These are phyloP conservation scores for Endogone sp. DNA, from an alignment of 192 early-diverging fungal genomes.

Conservation along the genomic window DNA sequence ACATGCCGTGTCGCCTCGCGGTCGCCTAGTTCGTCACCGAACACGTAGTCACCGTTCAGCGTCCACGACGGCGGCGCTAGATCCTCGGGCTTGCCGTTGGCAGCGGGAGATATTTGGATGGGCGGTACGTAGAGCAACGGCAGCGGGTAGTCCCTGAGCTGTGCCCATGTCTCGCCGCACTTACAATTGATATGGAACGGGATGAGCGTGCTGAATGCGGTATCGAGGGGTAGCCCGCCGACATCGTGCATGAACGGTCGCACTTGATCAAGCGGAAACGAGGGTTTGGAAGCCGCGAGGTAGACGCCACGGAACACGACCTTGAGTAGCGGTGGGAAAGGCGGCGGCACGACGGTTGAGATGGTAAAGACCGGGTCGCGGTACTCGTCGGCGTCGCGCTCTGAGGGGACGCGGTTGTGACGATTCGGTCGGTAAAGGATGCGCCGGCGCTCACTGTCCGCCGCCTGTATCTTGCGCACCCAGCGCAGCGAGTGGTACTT, in stretches of 20 bases:
- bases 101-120: not conserved
- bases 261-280: slow-evolving; percentile 28
- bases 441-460: not conserved
- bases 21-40: slow-evolving; percentile 35
- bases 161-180: slow-evolving; percentile 27
- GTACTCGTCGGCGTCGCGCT: not conserved
- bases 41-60: slow-evolving; percentile 33
- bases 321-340: slow-evolving; percentile 25
- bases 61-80: slow-evolving; percentile 15
- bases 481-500: slow-evolving; percentile 30
- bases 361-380: slow-evolving; percentile 14
- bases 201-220: slow-evolving; percentile 26
- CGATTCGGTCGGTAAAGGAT: not conserved
- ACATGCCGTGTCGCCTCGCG: slow-evolving; percentile 21
- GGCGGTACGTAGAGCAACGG: slow-evolving; percentile 35
- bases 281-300: slow-evolving; percentile 15
- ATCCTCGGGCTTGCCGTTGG: not conserved
- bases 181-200: slow-evolving; percentile 35
- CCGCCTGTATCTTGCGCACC: slow-evolving; percentile 21
- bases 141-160: slow-evolving; percentile 38
- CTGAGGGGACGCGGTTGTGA: not conserved
- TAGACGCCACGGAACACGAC: slow-evolving; percentile 13
- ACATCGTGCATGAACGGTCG: slow-evolving; percentile 32
- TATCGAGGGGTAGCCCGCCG: slow-evolving; percentile 35
- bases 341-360: slow-evolving; percentile 6